Evolutionary conservation across 2,329 filamentous ascomycete species (phyloP).

Genomic region (Colletotrichum trifolii): DNA sequence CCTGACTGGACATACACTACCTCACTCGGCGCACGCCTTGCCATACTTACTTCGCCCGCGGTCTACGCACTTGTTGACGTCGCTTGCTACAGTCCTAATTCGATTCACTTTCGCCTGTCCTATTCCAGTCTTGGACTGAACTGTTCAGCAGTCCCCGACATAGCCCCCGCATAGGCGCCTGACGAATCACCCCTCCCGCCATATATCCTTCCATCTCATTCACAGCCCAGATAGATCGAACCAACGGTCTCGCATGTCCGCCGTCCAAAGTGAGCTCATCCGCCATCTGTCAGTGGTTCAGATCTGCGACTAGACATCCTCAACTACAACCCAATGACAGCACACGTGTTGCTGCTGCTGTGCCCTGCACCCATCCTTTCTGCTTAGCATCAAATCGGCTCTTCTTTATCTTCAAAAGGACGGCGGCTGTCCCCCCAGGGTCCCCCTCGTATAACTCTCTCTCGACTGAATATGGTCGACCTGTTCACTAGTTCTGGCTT

Average conservation of each 20-base stretch:
- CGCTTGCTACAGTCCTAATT: constrained; percentile 4
- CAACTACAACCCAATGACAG: constrained; percentile 22
- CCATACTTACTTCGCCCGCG: too few relatives aligned
- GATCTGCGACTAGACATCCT: constrained; percentile 6
- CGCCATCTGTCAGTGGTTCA: constrained; percentile 9
- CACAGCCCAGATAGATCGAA: not conserved
- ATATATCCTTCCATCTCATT: not conserved
- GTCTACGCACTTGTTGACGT: constrained; percentile 2
- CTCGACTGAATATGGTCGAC: constrained; percentile 35
- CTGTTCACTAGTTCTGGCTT: constrained; percentile 24
- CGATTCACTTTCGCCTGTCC: too few relatives aligned
- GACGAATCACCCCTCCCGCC: constrained; percentile 6
- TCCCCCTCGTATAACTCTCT: constrained; percentile 6
- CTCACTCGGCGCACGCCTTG: too few relatives aligned
- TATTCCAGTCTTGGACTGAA: too few relatives aligned
- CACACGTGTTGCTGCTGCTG: constrained; percentile 17
- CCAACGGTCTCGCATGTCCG: constrained; percentile 4
- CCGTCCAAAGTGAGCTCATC: constrained; percentile 25
- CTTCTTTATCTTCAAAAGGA: constrained; percentile 32
- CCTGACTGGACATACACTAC: not conserved
- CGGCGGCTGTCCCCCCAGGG: constrained; percentile 18
- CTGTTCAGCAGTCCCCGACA: not conserved
- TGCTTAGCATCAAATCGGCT: constrained; percentile 7
- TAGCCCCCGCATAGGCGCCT: constrained; percentile 22
- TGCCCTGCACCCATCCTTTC: constrained; percentile 9